Base-by-base conservation (phyloP, 2,329 filamentous ascomycete species). In the Aspergillus jensenii region DNA sequence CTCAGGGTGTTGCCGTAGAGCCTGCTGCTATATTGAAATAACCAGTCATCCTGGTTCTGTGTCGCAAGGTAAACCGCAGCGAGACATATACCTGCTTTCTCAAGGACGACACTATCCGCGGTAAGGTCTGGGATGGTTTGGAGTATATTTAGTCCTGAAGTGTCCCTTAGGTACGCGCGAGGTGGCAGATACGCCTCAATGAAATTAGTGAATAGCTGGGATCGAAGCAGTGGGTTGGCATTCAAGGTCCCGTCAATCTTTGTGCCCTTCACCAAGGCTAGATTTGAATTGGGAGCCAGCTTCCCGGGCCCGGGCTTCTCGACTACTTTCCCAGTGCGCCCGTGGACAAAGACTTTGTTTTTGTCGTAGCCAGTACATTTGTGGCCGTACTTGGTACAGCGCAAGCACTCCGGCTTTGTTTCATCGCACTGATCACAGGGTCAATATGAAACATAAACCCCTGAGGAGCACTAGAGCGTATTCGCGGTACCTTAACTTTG, bases 321-420 rank as follows among this genome's bases (percentile, higher is more conserved):
- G 15, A 43, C 23, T 40, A 52, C 43, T 14, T 12, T 55, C 12
- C 39, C 52, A 37, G 50, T 55, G 17, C 59, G 59, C 4, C 58
- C 58, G 25, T 62, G 56, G 51, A 65, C 58, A 31, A 65, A 66
- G 12, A 58, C 47, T 41, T 31, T 56, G 40, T 56, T 58, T 21
- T 56, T 59, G 25, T 60, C 59, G 51, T 65, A 67, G 9, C 61
- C 62, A n/a, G 56, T 59, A 55, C 62, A 67, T 46, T 63, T 27
- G 56, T 65, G 65, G 56, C 65, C 61, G 27, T 67, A 63, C 15
- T 64, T 65, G 55, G 67, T 58, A 52, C 66, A 70, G 23, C 62
- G 56, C 41, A 61, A 47, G 47, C 61, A 68, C 54, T 68, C 48
- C 17, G 57, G 63, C 51, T 59, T 67, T 33, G 59, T 56, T 55